These are phyloP conservation scores for Clavispora vitiphila DNA, from an alignment of 805 yeast genomes.

Conservation along the genomic window DNA sequence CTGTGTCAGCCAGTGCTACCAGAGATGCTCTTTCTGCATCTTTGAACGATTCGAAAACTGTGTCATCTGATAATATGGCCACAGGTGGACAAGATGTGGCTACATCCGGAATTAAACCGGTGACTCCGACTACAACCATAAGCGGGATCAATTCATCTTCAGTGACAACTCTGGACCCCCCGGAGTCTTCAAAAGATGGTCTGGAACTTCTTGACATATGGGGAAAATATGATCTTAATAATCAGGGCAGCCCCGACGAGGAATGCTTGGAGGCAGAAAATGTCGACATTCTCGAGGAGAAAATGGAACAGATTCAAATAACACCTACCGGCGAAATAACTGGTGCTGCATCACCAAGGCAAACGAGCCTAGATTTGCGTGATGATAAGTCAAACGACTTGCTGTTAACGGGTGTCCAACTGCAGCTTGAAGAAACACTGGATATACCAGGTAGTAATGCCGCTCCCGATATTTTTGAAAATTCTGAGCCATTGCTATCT, in stretches of 20 bases:
- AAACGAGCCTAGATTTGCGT: neutral
- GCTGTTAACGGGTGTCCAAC: neutral
- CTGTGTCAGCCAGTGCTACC: slow-evolving; percentile 3
- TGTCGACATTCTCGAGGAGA: slow-evolving; percentile 10
- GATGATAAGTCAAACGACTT: neutral
- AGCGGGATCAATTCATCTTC: slow-evolving; percentile 21
- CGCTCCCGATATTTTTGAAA: neutral
- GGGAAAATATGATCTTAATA: slow-evolving; percentile 7
- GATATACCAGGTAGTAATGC: neutral
- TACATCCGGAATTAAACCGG: slow-evolving; percentile 6
- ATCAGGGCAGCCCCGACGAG: neutral
- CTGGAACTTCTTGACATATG: slow-evolving; percentile 7
- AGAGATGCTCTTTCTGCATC: neutral
- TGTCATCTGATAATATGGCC: slow-evolving; percentile 1
- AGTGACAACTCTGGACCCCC: slow-evolving; percentile 13
- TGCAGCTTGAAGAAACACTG: neutral
- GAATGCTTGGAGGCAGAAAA: slow-evolving; percentile 1
- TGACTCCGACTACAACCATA: slow-evolving; percentile 2
- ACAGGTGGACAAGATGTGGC: slow-evolving; percentile 1
- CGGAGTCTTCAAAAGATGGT: slow-evolving; percentile 4
- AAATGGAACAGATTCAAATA: slow-evolving; percentile 6
- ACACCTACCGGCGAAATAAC: neutral
- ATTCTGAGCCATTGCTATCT: neutral
- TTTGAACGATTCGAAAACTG: neutral
- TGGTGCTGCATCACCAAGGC: neutral